These are phyloP conservation scores for Diaporthe ilicicola DNA, from an alignment of 2,329 filamentous ascomycete genomes.

Conservation along the genomic window DNA sequence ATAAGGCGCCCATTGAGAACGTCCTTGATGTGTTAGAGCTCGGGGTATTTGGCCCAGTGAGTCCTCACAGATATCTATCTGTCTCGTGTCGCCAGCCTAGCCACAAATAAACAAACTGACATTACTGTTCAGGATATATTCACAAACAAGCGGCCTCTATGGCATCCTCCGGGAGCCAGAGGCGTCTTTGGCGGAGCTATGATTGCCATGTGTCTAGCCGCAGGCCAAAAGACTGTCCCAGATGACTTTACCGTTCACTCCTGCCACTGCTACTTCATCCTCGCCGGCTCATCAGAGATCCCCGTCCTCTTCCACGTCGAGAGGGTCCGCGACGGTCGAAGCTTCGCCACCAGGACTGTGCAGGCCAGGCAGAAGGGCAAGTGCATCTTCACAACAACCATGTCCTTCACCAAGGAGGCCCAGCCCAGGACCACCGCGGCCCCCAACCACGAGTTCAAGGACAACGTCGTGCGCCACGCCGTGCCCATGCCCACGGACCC, in stretches of 20 bases:
- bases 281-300: constrained; percentile 84
- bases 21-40: constrained; percentile 87
- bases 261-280: constrained; percentile 99
- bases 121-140: constrained; percentile 69
- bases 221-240: constrained; percentile 88
- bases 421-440: constrained; percentile 47
- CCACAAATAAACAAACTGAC: not conserved
- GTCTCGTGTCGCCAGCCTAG: not conserved
- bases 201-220: constrained; percentile 89
- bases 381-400: constrained; percentile 94
- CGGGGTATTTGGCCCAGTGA: constrained; percentile 75
- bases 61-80: constrained; percentile 39
- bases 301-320: constrained; percentile 97
- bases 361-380: constrained; percentile 89
- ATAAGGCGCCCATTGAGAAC: constrained; percentile 86
- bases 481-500: constrained; percentile 60
- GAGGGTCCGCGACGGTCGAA: constrained; percentile 87
- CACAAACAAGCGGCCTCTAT: constrained; percentile 89
- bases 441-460: constrained; percentile 33
- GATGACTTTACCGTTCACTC: constrained; percentile 85
- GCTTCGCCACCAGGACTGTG: constrained; percentile 93
- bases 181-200: constrained; percentile 94
- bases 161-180: constrained; percentile 90
- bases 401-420: constrained; percentile 81
- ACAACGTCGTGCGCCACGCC: constrained; percentile 69